phyloP scores from a whole-genome alignment of 805 yeast genomes.

The Saccharomycopsis microspora region DNA sequence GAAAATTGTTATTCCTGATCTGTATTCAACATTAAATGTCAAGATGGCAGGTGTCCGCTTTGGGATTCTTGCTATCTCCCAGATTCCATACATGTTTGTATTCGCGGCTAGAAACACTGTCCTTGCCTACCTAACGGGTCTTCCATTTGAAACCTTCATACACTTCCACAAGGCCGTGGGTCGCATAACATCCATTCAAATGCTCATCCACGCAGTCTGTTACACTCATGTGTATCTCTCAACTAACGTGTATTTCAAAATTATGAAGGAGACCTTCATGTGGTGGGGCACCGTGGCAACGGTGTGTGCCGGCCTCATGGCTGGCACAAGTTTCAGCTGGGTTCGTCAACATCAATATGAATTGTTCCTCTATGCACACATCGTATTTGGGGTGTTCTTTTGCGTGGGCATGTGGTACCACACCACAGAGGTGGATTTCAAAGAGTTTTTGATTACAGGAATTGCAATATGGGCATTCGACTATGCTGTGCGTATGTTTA shows the following conservation, averaged over 20 bases:
- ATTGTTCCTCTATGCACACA: conserved; percentile 44
- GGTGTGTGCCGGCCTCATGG: conserved; percentile 26
- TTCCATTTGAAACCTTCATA: conserved; percentile 53
- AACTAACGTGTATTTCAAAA: neutral
- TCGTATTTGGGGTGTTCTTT: conserved; percentile 41
- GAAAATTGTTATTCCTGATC: conserved; percentile 1
- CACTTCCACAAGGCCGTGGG: conserved; percentile 59
- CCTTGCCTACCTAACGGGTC: conserved; percentile 46
- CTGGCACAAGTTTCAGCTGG: conserved; percentile 35
- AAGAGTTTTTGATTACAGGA: conserved; percentile 39
- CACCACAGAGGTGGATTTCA: conserved; percentile 37
- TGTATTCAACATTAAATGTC: conserved; percentile 20
- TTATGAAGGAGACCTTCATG: conserved; percentile 24
- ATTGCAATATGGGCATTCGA: conserved; percentile 66
- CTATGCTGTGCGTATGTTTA: conserved; percentile 41
- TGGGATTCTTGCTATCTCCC: conserved; percentile 24
- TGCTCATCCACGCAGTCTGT: conserved; percentile 9
- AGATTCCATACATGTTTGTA: conserved; percentile 43
- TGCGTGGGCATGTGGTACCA: conserved; percentile 51
- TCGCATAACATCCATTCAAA: conserved; percentile 26
- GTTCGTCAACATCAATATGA: conserved; percentile 51
- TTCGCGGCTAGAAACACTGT: conserved; percentile 71
- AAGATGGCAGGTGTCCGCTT: conserved; percentile 30
- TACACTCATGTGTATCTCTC: neutral
- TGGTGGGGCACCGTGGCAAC: conserved; percentile 39